These are phyloP conservation scores for Rhipidocladum racemiflorum DNA, from an alignment of 176 grass and related monocot genomes.

Conservation along the genomic window DNA sequence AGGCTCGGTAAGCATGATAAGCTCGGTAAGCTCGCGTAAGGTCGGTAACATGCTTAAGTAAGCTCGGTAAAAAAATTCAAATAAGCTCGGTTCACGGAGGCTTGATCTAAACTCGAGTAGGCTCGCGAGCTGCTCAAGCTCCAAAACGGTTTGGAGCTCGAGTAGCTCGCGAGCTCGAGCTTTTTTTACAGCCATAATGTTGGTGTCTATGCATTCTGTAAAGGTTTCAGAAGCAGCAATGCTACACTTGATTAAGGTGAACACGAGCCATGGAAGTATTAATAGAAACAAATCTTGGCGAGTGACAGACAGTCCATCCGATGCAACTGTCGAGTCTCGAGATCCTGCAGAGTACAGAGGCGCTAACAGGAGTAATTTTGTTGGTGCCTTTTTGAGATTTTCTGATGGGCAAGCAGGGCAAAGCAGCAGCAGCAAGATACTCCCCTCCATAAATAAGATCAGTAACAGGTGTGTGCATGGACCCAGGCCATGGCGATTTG, in stretches of 20 bases:
- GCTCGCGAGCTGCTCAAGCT: no score
- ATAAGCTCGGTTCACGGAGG: no score
- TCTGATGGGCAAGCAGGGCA: conserved; percentile 12
- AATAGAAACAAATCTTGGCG: not conserved
- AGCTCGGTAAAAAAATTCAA: no score
- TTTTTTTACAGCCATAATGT: no score
- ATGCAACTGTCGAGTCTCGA: not conserved
- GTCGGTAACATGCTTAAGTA: no score
- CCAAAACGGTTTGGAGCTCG: no score
- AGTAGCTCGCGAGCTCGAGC: no score
- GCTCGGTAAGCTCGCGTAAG: no score
- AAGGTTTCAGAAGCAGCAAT: not conserved
- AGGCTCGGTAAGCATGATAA: no score
- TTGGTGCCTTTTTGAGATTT: conserved; percentile 11
- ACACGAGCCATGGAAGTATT: not conserved
- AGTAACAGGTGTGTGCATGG: conserved; percentile 17
- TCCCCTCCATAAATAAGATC: conserved; percentile 10
- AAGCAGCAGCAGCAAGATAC: not conserved
- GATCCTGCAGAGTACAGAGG: no score
- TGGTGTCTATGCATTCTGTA: not conserved
- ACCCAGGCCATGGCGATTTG: not conserved
- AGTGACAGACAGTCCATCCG: not conserved
- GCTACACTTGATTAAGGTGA: not conserved
- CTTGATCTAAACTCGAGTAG: no score
- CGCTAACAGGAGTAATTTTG: not conserved